Conservation (phyloP, 306 rosid species). For the Prunus campanulata region DNA sequence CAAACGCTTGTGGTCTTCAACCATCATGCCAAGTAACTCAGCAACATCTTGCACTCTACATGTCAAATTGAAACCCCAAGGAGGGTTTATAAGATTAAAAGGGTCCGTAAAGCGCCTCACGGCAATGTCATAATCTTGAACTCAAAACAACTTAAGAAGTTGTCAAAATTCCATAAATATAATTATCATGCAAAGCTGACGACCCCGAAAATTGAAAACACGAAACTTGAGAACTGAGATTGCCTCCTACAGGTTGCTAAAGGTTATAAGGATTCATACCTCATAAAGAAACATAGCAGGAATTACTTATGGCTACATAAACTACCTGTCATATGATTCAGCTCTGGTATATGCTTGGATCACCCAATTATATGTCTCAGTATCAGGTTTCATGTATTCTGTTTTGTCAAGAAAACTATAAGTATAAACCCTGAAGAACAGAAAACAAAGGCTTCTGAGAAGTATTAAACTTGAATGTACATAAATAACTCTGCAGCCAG, state of each 20-base stretch:
- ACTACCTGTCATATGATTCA: constrained; percentile 94
- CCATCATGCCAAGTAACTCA: constrained; percentile 98
- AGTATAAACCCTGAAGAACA: constrained; percentile 23
- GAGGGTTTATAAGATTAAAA: neutral
- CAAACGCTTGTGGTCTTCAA: constrained; percentile 84
- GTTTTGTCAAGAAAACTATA: constrained; percentile 26
- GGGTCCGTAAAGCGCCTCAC: no score
- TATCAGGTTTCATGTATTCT: constrained; percentile 92
- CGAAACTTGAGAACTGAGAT: neutral
- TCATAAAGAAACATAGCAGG: neutral
- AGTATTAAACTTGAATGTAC: constrained; percentile 4
- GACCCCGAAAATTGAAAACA: no score
- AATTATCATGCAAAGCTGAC: no score
- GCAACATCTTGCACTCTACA: constrained; percentile 94
- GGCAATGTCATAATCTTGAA: neutral
- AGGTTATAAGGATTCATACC: neutral
- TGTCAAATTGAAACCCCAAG: constrained; percentile 22
- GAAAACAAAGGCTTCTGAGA: constrained; percentile 14
- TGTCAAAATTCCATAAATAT: neutral
- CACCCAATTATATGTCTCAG: constrained; percentile 97
- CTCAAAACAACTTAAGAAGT: neutral
- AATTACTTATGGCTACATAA: constrained; percentile 9
- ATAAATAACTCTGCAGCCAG: neutral
- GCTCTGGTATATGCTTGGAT: constrained; percentile 98
- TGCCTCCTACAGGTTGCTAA: neutral